These are phyloP conservation scores for Trametopsis cervina DNA, from an alignment of 768 basidiomycete species.

Conservation along the genomic window DNA sequence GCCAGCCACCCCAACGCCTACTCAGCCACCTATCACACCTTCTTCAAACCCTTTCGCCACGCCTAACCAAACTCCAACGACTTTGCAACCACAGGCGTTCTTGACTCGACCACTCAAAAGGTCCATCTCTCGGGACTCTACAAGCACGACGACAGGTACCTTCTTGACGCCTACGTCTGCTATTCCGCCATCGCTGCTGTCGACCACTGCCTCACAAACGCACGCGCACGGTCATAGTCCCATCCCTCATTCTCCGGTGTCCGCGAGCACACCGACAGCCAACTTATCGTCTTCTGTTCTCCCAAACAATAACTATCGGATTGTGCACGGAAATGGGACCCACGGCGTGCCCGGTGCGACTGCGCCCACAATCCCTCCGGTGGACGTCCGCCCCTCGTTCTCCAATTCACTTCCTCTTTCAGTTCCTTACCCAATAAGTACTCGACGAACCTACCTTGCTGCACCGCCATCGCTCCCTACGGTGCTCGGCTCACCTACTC, in stretches of 20 bases:
- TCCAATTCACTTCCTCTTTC: slow-evolving; percentile 31
- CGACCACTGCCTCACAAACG: neutral
- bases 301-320: no score
- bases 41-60: neutral
- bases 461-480: slow-evolving; percentile 17
- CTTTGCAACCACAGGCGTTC: slow-evolving; percentile 31
- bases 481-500: slow-evolving; percentile 15
- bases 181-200: neutral
- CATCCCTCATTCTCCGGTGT: no score
- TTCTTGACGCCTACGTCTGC: slow-evolving; percentile 10
- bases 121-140: slow-evolving; percentile 57
- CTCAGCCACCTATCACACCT: neutral
- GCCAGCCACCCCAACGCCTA: neutral
- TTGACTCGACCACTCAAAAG: slow-evolving; percentile 60
- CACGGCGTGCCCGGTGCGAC: no score
- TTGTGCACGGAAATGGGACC: no score
- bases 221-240: neutral
- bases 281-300: no score
- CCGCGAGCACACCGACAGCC: no score
- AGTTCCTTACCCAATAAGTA: slow-evolving; percentile 2
- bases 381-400: slow-evolving; percentile 42
- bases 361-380: slow-evolving; percentile 49
- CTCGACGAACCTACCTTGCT: slow-evolving; percentile 18
- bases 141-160: slow-evolving; percentile 50
- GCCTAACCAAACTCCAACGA: slow-evolving; percentile 12